Conservation (phyloP, 2,329 filamentous ascomycete species). For the Fusarium graminum region DNA sequence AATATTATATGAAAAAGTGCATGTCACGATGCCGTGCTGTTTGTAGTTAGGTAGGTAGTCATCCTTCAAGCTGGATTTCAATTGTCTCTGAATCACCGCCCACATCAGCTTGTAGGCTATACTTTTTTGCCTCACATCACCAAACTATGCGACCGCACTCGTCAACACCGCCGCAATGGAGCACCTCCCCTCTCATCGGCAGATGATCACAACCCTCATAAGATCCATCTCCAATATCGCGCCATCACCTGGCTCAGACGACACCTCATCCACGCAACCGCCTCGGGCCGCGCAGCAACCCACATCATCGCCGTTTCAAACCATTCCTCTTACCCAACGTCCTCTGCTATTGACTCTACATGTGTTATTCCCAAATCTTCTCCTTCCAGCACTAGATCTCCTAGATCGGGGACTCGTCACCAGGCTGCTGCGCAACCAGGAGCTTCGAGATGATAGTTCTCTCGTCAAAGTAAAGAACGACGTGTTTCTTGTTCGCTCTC, state of each 20-base stretch:
- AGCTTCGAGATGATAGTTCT: conserved; percentile 3
- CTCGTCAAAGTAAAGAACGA: conserved; percentile 38
- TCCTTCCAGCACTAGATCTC: conserved; percentile 88
- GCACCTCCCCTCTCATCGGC: conserved; percentile 54
- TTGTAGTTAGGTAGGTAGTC: neutral
- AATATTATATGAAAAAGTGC: neutral
- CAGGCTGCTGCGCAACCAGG: conserved; percentile 55
- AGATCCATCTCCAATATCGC: conserved; percentile 53
- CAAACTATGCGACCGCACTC: conserved; percentile 16
- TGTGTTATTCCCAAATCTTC: conserved; percentile 82
- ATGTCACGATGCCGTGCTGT: too few relatives aligned
- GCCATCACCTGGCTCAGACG: conserved; percentile 13
- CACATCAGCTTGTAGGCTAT: conserved; percentile 17
- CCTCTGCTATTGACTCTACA: conserved; percentile 83
- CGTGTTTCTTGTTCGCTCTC: conserved; percentile 75
- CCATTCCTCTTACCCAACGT: conserved; percentile 53
- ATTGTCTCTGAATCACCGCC: neutral
- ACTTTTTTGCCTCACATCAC: conserved; percentile 13
- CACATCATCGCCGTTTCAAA: conserved; percentile 33
- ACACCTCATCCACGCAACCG: conserved; percentile 20
- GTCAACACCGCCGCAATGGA: conserved; percentile 38
- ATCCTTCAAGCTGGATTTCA: neutral
- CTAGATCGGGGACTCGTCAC: conserved; percentile 82
- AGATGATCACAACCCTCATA: conserved; percentile 65
- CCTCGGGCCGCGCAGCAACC: conserved; percentile 31